Conservation (phyloP, 2,329 filamentous ascomycete genomes). For the Beauveria australis region DNA sequence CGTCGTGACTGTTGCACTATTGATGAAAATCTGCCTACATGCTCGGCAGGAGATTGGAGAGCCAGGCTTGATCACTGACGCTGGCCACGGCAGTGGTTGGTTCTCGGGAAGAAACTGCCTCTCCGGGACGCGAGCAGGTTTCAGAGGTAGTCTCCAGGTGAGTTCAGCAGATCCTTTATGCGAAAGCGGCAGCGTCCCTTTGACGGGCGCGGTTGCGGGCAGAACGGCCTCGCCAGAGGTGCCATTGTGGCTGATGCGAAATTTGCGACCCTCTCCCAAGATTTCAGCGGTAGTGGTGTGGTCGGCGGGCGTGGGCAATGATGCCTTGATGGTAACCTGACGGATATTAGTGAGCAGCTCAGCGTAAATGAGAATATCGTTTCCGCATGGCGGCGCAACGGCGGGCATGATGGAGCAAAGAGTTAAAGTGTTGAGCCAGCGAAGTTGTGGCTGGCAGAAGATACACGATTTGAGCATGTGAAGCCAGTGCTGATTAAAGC, state of each 20-base stretch:
- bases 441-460: no score
- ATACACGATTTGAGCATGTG: neutral
- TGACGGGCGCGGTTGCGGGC: constrained; percentile 32
- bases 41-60: constrained; percentile 35
- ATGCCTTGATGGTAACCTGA: constrained; percentile 51
- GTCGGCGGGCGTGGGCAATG: constrained; percentile 36
- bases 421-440: neutral
- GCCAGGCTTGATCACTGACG: constrained; percentile 34
- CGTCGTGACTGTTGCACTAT: constrained; percentile 30
- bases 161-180: constrained; percentile 25
- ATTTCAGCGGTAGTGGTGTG: constrained; percentile 36
- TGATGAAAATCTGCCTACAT: constrained; percentile 32
- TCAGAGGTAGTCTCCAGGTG: constrained; percentile 48
- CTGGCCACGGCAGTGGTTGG: constrained; percentile 47
- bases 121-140: constrained; percentile 17
- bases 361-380: constrained; percentile 44
- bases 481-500: neutral
- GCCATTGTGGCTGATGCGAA: constrained; percentile 42
- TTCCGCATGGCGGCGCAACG: constrained; percentile 2
- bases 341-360: constrained; percentile 58
- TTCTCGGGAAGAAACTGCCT: constrained; percentile 24
- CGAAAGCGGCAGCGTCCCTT: constrained; percentile 29
- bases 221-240: constrained; percentile 28
- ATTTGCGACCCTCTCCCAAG: constrained; percentile 33
- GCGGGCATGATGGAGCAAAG: constrained; percentile 13